These are phyloP conservation scores for Brassica hybrid DNA, from an alignment of 441 rosid species.

Conservation along the genomic window DNA sequence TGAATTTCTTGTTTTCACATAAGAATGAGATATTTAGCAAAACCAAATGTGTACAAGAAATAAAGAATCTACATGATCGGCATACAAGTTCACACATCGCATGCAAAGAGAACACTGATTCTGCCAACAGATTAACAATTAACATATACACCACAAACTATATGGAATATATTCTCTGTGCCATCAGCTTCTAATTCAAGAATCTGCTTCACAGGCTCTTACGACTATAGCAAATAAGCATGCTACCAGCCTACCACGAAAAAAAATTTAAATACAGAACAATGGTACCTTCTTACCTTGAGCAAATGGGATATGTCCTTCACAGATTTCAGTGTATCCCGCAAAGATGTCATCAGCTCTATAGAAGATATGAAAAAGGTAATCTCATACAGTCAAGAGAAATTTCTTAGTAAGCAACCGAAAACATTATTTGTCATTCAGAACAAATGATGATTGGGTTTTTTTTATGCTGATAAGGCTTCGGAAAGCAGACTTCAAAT, in stretches of 20 bases:
- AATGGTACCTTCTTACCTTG: slow-evolving; percentile 55
- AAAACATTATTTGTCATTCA: not conserved
- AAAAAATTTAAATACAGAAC: slow-evolving; percentile 9
- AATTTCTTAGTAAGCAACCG: slow-evolving; percentile 14
- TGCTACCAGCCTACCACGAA: not conserved
- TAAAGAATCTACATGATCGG: slow-evolving; percentile 8
- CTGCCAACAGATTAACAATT: slow-evolving; percentile 24
- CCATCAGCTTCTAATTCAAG: not conserved
- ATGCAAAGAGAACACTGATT: slow-evolving; percentile 20
- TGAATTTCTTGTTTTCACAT: slow-evolving; percentile 74
- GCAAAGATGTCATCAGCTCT: slow-evolving; percentile 81
- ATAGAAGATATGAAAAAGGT: slow-evolving; percentile 81
- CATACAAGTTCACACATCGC: slow-evolving; percentile 8
- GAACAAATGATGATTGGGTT: slow-evolving; percentile 3
- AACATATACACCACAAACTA: slow-evolving; percentile 25
- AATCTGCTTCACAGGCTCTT: slow-evolving; percentile 3
- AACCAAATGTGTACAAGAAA: not conserved
- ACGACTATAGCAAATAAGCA: slow-evolving; percentile 14
- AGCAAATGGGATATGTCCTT: slow-evolving; percentile 84
- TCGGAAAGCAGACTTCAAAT: slow-evolving; percentile 19
- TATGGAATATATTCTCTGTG: not conserved
- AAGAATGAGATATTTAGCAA: slow-evolving; percentile 38
- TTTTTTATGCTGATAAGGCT: slow-evolving; percentile 16
- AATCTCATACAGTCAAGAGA: slow-evolving; percentile 70
- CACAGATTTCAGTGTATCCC: slow-evolving; percentile 84